Evolutionary conservation across 2,329 filamentous ascomycete genomes (phyloP).

Genomic region (Neofusicoccum ribis): DNA sequence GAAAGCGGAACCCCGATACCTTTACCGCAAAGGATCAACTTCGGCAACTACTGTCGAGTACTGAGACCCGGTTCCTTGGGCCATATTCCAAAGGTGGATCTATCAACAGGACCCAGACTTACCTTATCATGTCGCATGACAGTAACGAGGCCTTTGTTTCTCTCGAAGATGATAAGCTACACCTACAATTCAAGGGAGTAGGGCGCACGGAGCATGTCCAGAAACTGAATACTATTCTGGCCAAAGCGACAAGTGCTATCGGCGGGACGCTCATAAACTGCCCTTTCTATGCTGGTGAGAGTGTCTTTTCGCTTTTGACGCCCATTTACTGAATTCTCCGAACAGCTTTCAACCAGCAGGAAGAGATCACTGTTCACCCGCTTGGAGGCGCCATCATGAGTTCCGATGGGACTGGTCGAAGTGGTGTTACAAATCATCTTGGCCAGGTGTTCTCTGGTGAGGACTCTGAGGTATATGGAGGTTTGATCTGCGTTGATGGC

Average conservation of each 20-base stretch:
- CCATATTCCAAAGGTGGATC: constrained; percentile 59
- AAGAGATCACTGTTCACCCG: constrained; percentile 66
- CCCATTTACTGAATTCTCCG: background rate
- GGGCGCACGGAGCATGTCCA: constrained; percentile 57
- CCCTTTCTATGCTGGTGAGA: constrained; percentile 53
- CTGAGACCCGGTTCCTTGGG: constrained; percentile 58
- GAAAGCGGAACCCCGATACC: constrained; percentile 43
- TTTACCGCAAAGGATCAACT: constrained; percentile 45
- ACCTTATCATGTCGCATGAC: constrained; percentile 68
- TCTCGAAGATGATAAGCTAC: constrained; percentile 60
- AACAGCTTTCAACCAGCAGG: background rate
- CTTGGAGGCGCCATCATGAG: constrained; percentile 68
- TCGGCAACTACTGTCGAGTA: constrained; percentile 50
- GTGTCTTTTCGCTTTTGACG: background rate
- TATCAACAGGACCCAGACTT: constrained; percentile 61
- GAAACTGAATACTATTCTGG: constrained; percentile 54
- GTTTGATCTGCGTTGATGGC: constrained; percentile 63
- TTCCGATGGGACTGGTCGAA: constrained; percentile 55
- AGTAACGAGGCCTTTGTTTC: constrained; percentile 62
- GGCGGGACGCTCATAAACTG: constrained; percentile 62
- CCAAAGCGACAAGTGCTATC: constrained; percentile 56
- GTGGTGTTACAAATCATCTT: constrained; percentile 62
- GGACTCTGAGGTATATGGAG: constrained; percentile 53
- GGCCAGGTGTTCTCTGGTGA: constrained; percentile 61
- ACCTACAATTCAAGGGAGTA: constrained; percentile 61